Evolutionary conservation across 768 basidiomycete species (phyloP), one percentile per base, ranked within the genome.

Genomic region (Boletellus emodensis): DNA sequence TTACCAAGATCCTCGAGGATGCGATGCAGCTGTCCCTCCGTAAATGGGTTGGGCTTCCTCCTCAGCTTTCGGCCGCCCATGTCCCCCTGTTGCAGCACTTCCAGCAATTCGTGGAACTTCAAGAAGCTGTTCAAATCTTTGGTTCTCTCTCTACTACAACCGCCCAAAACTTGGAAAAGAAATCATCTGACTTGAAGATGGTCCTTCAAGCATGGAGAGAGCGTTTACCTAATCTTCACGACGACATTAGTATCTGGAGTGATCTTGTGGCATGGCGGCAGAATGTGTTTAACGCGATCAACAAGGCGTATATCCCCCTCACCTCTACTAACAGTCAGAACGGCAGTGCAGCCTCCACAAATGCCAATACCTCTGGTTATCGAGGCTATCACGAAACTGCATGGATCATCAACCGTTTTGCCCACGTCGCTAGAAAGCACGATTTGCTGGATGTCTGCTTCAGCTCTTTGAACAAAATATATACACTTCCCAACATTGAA

Each of bases 331-430:
- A 73, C 33, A 79, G 76, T 52, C 81, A 82, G 58, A 71, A 71
- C 22, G 73, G 74, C 37, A 76, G 74, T 39, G 71, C 77, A 12
- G 65, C 80, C 15, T 71, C 80, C 20, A 77, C 73, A 34, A 87
- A 79, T 51, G 73, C 84, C 37, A 90, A 84, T 49, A 94, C 91
- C 1, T 89, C 84, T 62, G 95, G 94, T 7, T 98, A 92, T 65
- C 82, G 96, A 44, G 96, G 96, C 8, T 97, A 91, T 67, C 96
- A 99, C 64, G 96, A 99, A 73, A 98, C 94, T 0, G 96, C 96
- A 7, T 99, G 96, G 96, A 98, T 96, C 64, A 97, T 98, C 74
- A 99, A 99, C 66, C 87, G 96, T 14, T 98, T 99, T 63, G 96
- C 96, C 9, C 95, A 99, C 70, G 94, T 97, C 48, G 96, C 96